Conservation (phyloP, 768 basidiomycete species). For the Arthromyces matolae region DNA sequence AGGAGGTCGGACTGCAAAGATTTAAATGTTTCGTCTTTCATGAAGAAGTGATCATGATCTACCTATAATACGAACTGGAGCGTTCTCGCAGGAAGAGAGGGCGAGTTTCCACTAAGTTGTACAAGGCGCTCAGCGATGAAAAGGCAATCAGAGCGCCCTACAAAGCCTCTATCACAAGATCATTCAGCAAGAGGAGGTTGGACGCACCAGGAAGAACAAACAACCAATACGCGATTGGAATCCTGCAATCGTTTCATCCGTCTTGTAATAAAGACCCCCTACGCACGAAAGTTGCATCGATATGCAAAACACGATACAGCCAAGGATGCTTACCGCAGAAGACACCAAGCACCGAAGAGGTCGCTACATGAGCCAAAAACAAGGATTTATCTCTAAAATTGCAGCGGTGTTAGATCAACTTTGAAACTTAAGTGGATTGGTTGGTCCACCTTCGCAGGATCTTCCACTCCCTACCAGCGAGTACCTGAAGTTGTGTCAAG, state of each 20-base stretch:
- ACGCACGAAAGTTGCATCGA: neutral
- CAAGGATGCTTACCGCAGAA: constrained; percentile 62
- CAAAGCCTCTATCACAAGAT: no score
- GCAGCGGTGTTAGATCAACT: neutral
- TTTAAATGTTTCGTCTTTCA: neutral
- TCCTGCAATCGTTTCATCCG: constrained; percentile 77
- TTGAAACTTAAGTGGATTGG: neutral
- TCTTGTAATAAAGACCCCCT: constrained; percentile 87
- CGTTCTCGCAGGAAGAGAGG: constrained; percentile 89
- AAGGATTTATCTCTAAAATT: constrained; percentile 73
- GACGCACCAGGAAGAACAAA: constrained; percentile 80
- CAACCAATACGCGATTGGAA: constrained; percentile 94
- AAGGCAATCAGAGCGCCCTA: constrained; percentile 91
- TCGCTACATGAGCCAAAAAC: constrained; percentile 72
- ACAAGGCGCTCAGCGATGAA: constrained; percentile 84
- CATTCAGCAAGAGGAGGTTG: no score
- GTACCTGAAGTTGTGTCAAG: constrained; percentile 82
- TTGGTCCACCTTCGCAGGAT: constrained; percentile 64
- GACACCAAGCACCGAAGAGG: constrained; percentile 73
- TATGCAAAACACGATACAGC: neutral
- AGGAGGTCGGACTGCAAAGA: constrained; percentile 71
- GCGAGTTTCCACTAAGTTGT: constrained; percentile 81
- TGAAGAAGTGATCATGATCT: constrained; percentile 8
- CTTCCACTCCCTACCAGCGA: constrained; percentile 85
- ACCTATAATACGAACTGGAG: constrained; percentile 84